Evolutionary conservation across 768 basidiomycete species (phyloP).

Genomic region (Tricholoma bakamatsutake): DNA sequence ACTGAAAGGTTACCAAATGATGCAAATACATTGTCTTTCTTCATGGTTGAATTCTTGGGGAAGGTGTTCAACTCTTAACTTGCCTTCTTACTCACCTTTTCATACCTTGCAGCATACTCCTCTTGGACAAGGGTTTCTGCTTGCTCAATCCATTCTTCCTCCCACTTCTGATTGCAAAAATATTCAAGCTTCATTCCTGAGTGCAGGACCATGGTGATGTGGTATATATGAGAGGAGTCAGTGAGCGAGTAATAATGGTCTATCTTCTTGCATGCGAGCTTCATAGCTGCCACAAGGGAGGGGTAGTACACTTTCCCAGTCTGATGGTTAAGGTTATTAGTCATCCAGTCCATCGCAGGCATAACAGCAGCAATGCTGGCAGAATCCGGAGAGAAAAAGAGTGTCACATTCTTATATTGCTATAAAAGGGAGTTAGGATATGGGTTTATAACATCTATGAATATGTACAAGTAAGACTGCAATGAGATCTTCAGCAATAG

Average conservation of each 20-base stretch:
- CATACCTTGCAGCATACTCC: background rate
- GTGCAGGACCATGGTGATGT: conserved; percentile 15
- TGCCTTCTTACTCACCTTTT: background rate
- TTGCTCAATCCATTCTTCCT: conserved; percentile 17
- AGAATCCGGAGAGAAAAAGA: conserved; percentile 14
- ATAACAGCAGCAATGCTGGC: conserved; percentile 25
- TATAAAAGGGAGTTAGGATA: background rate
- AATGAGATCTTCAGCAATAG: conserved; percentile 17
- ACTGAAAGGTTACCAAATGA: background rate
- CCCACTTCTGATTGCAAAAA: conserved; percentile 21
- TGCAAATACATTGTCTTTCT: background rate
- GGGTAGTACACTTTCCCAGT: background rate
- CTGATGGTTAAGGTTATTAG: conserved; percentile 24
- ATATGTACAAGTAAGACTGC: conserved; percentile 18
- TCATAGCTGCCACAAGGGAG: conserved; percentile 8
- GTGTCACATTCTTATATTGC: conserved; percentile 26
- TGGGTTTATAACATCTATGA: background rate
- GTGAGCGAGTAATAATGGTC: conserved; percentile 22
- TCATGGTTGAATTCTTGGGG: background rate
- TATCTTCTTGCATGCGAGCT: conserved; percentile 14
- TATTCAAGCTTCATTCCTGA: conserved; percentile 24
- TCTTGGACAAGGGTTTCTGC: conserved; percentile 6
- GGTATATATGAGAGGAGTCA: conserved; percentile 19
- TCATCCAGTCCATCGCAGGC: conserved; percentile 12
- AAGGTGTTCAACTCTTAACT: no score